Evolutionary conservation across 1,139 yeast species (phyloP).

Genomic region (Suhomyces bolitotheri): DNA sequence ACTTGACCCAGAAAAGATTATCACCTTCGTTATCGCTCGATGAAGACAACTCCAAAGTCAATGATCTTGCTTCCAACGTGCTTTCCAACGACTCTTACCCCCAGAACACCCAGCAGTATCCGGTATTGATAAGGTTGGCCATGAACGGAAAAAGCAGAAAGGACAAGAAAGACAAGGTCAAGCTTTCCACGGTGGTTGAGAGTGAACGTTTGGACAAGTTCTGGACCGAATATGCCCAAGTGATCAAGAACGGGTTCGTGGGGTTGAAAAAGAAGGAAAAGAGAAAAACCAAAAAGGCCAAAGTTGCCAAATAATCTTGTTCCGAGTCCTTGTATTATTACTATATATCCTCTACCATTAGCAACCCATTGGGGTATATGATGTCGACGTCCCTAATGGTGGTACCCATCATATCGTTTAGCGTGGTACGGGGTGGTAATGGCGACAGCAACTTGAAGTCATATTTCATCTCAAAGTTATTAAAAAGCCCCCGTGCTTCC

Average conservation of each 20-base stretch:
- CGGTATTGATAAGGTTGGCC: conserved; percentile 53
- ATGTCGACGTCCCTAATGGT: conserved; percentile 31
- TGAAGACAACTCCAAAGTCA: conserved; percentile 17
- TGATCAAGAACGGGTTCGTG: conserved; percentile 59
- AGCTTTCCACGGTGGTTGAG: conserved; percentile 65
- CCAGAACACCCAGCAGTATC: conserved; percentile 32
- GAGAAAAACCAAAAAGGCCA: conserved; percentile 52
- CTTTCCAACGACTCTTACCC: conserved; percentile 20
- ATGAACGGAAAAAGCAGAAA: conserved; percentile 52
- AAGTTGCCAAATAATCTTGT: conserved; percentile 24
- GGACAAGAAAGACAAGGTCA: conserved; percentile 47
- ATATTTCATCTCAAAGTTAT: conserved; percentile 27
- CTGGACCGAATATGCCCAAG: conserved; percentile 68
- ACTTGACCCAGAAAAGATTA: conserved; percentile 46
- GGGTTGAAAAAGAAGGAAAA: conserved; percentile 67
- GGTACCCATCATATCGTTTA: conserved; percentile 26
- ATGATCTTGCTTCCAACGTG: conserved; percentile 43
- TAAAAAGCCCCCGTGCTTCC: conserved; percentile 24
- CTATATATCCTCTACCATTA: conserved; percentile 34
- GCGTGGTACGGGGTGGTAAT: conserved; percentile 38
- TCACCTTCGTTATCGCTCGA: conserved; percentile 27
- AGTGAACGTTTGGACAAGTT: conserved; percentile 58
- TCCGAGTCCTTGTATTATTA: conserved; percentile 1
- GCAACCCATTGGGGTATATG: conserved; percentile 46
- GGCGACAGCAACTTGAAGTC: conserved; percentile 39